Evolutionary conservation across 192 early-diverging fungal genomes (phyloP).

Genomic region (Coemansia sp.): DNA sequence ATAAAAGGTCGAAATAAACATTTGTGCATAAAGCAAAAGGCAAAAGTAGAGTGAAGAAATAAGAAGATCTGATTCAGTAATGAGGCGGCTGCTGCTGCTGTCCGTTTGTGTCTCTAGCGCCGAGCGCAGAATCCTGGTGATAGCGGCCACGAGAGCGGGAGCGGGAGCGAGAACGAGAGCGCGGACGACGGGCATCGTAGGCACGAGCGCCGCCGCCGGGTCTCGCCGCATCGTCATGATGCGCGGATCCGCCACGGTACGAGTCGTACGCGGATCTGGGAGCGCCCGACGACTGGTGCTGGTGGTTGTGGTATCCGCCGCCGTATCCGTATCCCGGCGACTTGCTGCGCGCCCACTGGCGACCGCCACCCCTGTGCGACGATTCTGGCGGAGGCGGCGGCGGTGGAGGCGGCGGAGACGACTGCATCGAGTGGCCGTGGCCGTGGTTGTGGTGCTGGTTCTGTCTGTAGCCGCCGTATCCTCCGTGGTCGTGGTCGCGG

Average conservation of each 20-base stretch:
- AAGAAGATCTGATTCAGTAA: background rate
- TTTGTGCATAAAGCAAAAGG: background rate
- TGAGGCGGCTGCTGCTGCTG: background rate
- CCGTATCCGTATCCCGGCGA: conserved; percentile 24
- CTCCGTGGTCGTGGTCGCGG: conserved; percentile 9
- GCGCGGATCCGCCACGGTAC: conserved; percentile 7
- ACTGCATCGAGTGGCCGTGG: background rate
- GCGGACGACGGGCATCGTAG: background rate
- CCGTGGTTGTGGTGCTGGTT: conserved; percentile 36
- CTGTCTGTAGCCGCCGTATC: conserved; percentile 34
- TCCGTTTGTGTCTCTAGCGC: no score
- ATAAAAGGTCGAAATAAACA: background rate
- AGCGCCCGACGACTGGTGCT: background rate
- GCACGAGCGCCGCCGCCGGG: background rate
- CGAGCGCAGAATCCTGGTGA: no score
- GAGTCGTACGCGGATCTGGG: conserved; percentile 8
- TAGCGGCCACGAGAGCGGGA: no score
- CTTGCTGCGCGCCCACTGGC: conserved; percentile 36
- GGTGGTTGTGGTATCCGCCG: background rate
- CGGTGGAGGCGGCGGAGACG: background rate
- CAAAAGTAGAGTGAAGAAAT: background rate
- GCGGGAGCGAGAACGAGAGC: no score
- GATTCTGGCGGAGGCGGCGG: background rate
- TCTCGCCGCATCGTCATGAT: background rate
- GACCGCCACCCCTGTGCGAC: background rate